Evolutionary conservation across 163 green algal species (phyloP).

Genomic region (Scenedesmus sp.): DNA sequence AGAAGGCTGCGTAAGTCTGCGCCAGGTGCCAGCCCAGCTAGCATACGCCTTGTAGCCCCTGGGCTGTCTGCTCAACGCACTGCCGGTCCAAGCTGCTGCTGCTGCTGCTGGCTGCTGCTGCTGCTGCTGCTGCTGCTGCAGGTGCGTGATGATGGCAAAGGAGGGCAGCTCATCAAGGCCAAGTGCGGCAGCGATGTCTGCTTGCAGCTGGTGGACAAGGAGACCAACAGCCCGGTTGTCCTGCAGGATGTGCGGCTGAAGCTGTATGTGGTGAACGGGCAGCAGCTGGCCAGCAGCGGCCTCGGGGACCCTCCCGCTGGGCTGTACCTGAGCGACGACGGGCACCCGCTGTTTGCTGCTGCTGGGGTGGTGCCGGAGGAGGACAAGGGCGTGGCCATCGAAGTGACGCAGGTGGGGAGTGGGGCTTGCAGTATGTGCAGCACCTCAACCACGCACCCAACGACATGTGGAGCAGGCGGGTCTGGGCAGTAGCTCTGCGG

Average conservation of each 20-base stretch:
- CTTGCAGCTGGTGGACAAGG: slow-evolving; percentile 37
- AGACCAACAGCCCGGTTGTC: neutral
- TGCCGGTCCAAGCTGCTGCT: too few species aligned
- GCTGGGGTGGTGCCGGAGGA: slow-evolving; percentile 18
- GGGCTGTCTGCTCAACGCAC: too few species aligned
- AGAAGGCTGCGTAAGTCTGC: too few species aligned
- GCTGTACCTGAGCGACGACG: slow-evolving; percentile 49
- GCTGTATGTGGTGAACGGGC: slow-evolving; percentile 50
- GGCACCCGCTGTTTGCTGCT: slow-evolving; percentile 48
- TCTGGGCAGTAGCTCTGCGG: too few species aligned
- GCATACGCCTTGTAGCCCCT: too few species aligned
- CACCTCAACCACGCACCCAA: too few species aligned
- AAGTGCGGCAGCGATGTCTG: slow-evolving; percentile 48
- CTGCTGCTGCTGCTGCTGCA: slow-evolving; percentile 5
- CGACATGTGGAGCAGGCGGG: too few species aligned
- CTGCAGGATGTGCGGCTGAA: slow-evolving; percentile 43
- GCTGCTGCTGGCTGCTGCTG: neutral
- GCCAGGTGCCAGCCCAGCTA: too few species aligned
- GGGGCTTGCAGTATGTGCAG: too few species aligned
- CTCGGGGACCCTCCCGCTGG: neutral
- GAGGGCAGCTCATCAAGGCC: slow-evolving; percentile 48
- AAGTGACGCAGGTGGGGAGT: slow-evolving; percentile 21
- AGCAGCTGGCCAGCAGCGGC: neutral
- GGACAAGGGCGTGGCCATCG: slow-evolving; percentile 30
- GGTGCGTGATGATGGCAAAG: slow-evolving; percentile 55